phyloP scores from a whole-genome alignment of 306 rosid genomes.

The Psophocarpus tetragonolobus region DNA sequence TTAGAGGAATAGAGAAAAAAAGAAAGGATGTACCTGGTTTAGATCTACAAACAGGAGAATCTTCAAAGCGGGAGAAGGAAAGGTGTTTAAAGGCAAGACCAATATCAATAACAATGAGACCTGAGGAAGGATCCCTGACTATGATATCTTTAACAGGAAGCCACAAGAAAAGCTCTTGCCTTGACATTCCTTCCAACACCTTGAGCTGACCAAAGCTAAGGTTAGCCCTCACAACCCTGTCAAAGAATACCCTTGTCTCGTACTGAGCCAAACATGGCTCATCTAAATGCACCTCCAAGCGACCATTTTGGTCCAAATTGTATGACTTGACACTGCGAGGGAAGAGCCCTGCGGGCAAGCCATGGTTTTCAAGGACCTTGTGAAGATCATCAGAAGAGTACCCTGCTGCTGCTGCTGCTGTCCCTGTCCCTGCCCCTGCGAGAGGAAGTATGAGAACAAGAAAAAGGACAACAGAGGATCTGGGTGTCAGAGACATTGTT shows the following conservation, averaged over 20 bases:
- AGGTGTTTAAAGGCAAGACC: constrained; percentile 76
- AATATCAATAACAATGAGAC: constrained; percentile 77
- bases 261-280: constrained; percentile 73
- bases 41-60: constrained; percentile 69
- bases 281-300: constrained; percentile 62
- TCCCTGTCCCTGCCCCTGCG: constrained; percentile 19
- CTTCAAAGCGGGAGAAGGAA: constrained; percentile 75
- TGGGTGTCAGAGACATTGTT: constrained; percentile 39
- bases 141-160: constrained; percentile 72
- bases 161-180: constrained; percentile 84
- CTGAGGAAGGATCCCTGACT: constrained; percentile 62
- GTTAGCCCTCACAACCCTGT: constrained; percentile 60
- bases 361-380: constrained; percentile 55
- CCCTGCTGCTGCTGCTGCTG: constrained; percentile 7
- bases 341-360: constrained; percentile 76
- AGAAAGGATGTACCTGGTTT: constrained; percentile 28
- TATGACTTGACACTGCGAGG: constrained; percentile 56
- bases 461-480: constrained; percentile 14
- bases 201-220: constrained; percentile 64
- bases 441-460: constrained; percentile 13
- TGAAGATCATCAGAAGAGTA: constrained; percentile 36
- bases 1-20: no score
- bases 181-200: constrained; percentile 65
- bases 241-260: constrained; percentile 72
- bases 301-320: constrained; percentile 53